Evolutionary conservation across 2,329 filamentous ascomycete species (phyloP).

Genomic region (Fusarium sp.): DNA sequence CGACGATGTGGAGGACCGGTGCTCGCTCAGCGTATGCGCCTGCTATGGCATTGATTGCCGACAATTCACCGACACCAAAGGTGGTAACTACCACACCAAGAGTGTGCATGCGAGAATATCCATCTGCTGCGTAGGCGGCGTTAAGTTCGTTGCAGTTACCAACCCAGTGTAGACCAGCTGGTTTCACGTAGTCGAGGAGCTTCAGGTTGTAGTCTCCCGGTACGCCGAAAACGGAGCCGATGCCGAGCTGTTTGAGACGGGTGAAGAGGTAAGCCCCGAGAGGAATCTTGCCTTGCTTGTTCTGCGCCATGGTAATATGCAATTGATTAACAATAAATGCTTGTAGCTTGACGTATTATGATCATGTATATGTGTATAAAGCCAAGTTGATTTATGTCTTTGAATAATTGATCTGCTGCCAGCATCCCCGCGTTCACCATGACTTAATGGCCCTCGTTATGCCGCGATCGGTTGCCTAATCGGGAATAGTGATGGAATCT

Average conservation of each 20-base stretch:
- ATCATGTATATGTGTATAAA: too few species aligned
- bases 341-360: accelerated
- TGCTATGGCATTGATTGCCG: constrained; percentile 16
- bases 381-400: too few species aligned
- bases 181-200: constrained; percentile 14
- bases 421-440: constrained; percentile 8
- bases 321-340: accelerated
- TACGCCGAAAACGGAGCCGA: constrained; percentile 16
- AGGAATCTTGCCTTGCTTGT: not conserved
- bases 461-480: constrained; percentile 2
- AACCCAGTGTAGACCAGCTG: constrained; percentile 10
- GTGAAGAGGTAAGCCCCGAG: constrained; percentile 15
- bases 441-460: not conserved
- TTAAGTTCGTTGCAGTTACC: constrained; percentile 24
- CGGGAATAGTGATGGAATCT: constrained; percentile 4
- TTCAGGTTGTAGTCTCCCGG: constrained; percentile 23
- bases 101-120: constrained; percentile 4
- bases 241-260: constrained; percentile 15
- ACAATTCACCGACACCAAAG: constrained; percentile 15
- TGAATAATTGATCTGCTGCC: too few species aligned
- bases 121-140: constrained; percentile 12
- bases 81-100: constrained; percentile 9
- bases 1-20: constrained; percentile 12
- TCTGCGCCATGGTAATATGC: not conserved
- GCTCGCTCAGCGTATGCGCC: constrained; percentile 13